Conservation (phyloP, 352 stramenopile genomes). For the Peronosclerospora sorghi region DNA sequence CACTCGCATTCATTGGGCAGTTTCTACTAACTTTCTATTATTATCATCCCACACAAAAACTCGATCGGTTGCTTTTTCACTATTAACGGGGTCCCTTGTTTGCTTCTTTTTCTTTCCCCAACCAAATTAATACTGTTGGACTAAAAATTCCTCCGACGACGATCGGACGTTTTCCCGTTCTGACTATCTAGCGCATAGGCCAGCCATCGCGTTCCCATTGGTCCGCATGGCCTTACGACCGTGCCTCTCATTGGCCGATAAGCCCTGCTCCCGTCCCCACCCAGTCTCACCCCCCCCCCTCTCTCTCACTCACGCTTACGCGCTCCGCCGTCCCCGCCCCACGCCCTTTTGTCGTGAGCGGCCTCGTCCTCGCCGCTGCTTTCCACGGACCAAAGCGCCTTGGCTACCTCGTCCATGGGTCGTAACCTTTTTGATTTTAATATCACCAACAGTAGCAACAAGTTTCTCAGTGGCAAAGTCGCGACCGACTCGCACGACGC, state of each 20-base stretch:
- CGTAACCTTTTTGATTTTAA: conserved; percentile 32
- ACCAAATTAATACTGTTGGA: too few relatives aligned
- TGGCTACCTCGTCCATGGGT: conserved; percentile 13
- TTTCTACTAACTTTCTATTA: too few relatives aligned
- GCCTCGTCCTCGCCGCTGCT: too few relatives aligned
- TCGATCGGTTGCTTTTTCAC: too few relatives aligned
- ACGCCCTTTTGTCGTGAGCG: too few relatives aligned
- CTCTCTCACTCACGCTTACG: background rate
- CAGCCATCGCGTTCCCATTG: background rate
- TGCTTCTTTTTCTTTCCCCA: too few relatives aligned
- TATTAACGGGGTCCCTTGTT: too few relatives aligned
- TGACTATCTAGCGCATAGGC: background rate
- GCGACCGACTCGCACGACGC: conserved; percentile 4
- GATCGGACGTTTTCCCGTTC: background rate
- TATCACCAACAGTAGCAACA: conserved; percentile 26
- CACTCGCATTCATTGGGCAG: too few relatives aligned
- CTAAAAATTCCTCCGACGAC: background rate
- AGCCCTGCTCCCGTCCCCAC: background rate
- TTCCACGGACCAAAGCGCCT: too few relatives aligned
- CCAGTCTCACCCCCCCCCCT: background rate
- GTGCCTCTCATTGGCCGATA: background rate
- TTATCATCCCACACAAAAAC: too few relatives aligned
- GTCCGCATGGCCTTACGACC: background rate
- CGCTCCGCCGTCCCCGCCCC: background rate
- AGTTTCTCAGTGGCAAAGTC: conserved; percentile 21